Evolutionary conservation across 169 alveolate genomes (phyloP), one percentile per base, ranked within the genome.

Genomic region (Plasmodium vivax): DNA sequence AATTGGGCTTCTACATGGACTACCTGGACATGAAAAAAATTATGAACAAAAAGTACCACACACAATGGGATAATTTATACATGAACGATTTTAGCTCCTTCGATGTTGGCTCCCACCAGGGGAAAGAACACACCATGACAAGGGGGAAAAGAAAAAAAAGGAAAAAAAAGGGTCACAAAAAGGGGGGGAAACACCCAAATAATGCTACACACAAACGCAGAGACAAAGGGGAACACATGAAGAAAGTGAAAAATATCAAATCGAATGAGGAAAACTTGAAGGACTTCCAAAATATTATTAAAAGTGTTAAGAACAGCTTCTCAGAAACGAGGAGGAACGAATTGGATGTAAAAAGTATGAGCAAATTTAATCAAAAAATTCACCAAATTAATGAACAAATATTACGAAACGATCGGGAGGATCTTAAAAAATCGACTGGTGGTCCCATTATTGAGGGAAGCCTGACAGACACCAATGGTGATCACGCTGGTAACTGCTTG

Each of bases 1-100:
- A 74, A 41, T 51, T 92, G 45, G 95, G 92, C 2, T n/a, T 92
- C 43, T 92, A 92, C 19, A 92, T 92, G 92, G 95, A 92, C 72
- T 73, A 73, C 30, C 74, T 92, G 43, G 74, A 92, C 71, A 92
- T 92, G 95, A 81, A 83, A 82, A 92, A 92, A 32, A 23, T 92
- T 62, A 92, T 83, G 74, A 92, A 82, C 81, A 82, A 32, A 82
- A 73, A 92, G 47, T 43, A 79, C 9, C 73, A 41, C 41, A 16
- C 71, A 34, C 79, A 87, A 23, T 75, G 85, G 79, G 82, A 47
- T 27, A 56, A 77, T 45, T 7, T 77, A 54, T 54, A 77, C n/a
- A 54, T 87, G 41, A 75, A 68, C 34, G 45, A 80, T 72, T 23
- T 8, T 79, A 81, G 83, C 72, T 68, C 80, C 45, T 38, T 43